phyloP scores from a whole-genome alignment of 2,329 filamentous ascomycete species.

The Claviceps purpurea region DNA sequence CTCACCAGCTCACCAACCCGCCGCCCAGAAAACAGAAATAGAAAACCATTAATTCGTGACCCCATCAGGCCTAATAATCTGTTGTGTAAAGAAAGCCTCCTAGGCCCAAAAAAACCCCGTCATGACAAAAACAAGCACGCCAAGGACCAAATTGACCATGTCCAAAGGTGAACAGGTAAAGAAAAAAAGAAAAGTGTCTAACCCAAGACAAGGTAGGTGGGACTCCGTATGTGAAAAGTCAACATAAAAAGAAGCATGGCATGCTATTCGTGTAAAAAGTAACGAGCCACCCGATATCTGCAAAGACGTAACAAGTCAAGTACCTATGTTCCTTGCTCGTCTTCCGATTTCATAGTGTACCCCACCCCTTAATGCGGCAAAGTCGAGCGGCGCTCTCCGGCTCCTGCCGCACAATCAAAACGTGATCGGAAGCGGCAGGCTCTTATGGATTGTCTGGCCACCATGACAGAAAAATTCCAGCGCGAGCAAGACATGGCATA shows the following conservation, averaged over 20 bases:
- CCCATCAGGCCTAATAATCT: neutral
- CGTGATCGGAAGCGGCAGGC: constrained; percentile 79
- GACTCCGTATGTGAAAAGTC: too few species aligned
- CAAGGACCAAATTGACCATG: neutral
- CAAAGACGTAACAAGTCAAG: too few species aligned
- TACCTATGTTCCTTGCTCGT: too few species aligned
- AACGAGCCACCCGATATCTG: too few species aligned
- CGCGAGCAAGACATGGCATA: constrained; percentile 75
- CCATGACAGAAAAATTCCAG: constrained; percentile 64
- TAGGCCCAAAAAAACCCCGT: neutral
- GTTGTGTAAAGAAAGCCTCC: too few species aligned
- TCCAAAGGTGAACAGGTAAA: neutral
- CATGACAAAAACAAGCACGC: neutral
- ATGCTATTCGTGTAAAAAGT: too few species aligned
- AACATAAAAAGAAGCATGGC: too few species aligned
- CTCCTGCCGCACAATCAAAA: constrained; percentile 50
- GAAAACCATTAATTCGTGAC: neutral
- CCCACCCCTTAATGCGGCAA: constrained; percentile 11
- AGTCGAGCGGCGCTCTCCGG: constrained; percentile 23
- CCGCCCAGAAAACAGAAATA: neutral
- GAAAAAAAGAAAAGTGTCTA: neutral
- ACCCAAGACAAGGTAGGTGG: neutral
- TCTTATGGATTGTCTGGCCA: constrained; percentile 64
- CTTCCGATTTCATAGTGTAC: too few species aligned
- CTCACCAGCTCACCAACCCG: too few species aligned